phyloP scores from a whole-genome alignment of 2,329 filamentous ascomycete species.

The Aspergillus alliaceus region DNA sequence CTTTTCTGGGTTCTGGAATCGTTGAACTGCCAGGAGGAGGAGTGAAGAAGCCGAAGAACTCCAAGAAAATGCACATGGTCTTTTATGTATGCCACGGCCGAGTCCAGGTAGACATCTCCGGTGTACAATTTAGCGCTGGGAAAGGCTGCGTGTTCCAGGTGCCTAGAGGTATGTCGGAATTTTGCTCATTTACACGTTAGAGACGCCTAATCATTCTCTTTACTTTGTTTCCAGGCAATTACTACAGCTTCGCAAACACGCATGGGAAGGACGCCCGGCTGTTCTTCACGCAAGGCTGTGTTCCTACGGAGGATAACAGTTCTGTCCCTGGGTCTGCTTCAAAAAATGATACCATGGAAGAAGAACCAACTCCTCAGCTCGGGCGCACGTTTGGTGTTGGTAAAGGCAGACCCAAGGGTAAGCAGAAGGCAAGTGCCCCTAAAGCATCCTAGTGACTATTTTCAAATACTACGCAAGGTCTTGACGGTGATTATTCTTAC shows the following conservation, averaged over 20 bases:
- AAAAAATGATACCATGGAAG: conserved; percentile 24
- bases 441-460: neutral
- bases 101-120: conserved; percentile 69
- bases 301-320: conserved; percentile 40
- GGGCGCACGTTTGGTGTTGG: conserved; percentile 14
- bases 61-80: conserved; percentile 92
- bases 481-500: neutral
- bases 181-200: neutral
- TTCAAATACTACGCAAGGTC: neutral
- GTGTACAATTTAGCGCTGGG: conserved; percentile 69
- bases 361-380: conserved; percentile 17
- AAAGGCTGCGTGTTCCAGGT: conserved; percentile 93
- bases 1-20: conserved; percentile 86
- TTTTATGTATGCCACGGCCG: conserved; percentile 88
- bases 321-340: conserved; percentile 24
- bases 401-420: conserved; percentile 34
- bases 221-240: conserved; percentile 68
- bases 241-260: conserved; percentile 87
- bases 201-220: neutral
- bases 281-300: conserved; percentile 91
- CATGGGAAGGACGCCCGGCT: conserved; percentile 70
- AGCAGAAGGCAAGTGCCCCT: conserved; percentile 27
- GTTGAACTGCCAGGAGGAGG: conserved; percentile 83
- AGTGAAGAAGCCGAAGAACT: conserved; percentile 87
- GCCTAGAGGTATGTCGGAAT: conserved; percentile 72